Conservation (phyloP, 2,329 filamentous ascomycete species). For the Aspergillus sp. region DNA sequence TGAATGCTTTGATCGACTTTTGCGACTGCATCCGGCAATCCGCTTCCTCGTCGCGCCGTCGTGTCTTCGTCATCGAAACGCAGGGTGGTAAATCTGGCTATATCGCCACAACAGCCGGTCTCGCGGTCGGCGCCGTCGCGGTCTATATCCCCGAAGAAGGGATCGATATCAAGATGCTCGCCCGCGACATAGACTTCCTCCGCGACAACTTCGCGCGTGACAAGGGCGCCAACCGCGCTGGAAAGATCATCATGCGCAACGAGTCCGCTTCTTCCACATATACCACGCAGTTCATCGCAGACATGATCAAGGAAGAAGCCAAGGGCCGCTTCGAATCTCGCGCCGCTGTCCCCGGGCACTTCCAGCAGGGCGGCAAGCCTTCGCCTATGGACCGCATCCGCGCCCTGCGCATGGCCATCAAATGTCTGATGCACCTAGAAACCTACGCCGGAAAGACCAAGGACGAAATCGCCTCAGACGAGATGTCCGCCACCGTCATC, state of each 20-base stretch:
- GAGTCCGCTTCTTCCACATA: slow-evolving; percentile 91
- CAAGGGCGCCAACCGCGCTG: slow-evolving; percentile 82
- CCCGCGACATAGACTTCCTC: slow-evolving; percentile 83
- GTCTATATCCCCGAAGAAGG: slow-evolving; percentile 98
- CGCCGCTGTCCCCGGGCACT: slow-evolving; percentile 88
- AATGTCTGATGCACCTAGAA: slow-evolving; percentile 91
- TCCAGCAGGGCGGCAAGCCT: slow-evolving; percentile 89
- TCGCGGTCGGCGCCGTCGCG: slow-evolving; percentile 86
- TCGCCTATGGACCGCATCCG: slow-evolving; percentile 95
- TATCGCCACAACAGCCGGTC: slow-evolving; percentile 83
- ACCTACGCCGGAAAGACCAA: slow-evolving; percentile 65
- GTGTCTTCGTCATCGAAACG: slow-evolving; percentile 97
- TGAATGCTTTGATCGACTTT: slow-evolving; percentile 92
- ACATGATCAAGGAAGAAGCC: slow-evolving; percentile 93
- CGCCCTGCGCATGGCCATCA: slow-evolving; percentile 87
- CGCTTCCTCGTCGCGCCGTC: slow-evolving; percentile 84
- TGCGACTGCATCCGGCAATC: slow-evolving; percentile 98
- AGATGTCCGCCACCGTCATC: slow-evolving; percentile 76
- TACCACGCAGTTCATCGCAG: slow-evolving; percentile 86
- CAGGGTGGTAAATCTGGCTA: slow-evolving; percentile 95
- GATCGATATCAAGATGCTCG: slow-evolving; percentile 88
- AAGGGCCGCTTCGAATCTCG: slow-evolving; percentile 89
- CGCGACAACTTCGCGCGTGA: slow-evolving; percentile 83
- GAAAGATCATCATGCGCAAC: slow-evolving; percentile 94
- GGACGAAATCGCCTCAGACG: slow-evolving; percentile 70